Base-by-base conservation (phyloP, 2,329 filamentous ascomycete species). In the Ophiostoma sp. region DNA sequence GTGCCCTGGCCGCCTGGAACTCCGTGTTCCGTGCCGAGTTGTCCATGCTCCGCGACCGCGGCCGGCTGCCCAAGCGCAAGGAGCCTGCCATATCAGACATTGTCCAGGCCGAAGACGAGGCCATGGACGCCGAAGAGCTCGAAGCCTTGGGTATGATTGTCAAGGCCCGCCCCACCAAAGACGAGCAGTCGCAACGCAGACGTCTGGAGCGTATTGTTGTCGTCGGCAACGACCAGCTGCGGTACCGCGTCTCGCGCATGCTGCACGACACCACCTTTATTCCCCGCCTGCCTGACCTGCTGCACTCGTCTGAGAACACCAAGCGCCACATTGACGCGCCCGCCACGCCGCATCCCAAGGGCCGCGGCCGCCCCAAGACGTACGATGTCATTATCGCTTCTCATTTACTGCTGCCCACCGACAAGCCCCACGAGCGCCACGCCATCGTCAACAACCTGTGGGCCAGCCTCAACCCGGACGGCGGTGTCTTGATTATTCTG, bases 351-450 rank as follows among this genome's bases (percentile, higher is more conserved):
- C 86, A 87, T 22, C 69, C 69, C 25, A 4, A 69, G 8, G 39
- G 33, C 72, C 25, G 50, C 25, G 15, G 25, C 71, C 85, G 87
- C 2, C 88, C 92, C 74, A 98, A 98, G 82, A 88, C 89, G 59
- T 98, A 92, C 80, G 96, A 99, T 79, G 83, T 99, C 5, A 93
- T 99, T 77, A 91, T 99, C 76, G 95, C 94, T 0, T 93, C 94
- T 1, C 94, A 99, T 79, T 87, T 91, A 3, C 86, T 99, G 28
- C 91, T 97, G 82, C 88, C 90, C 0, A 82, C 96, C 3, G 89
- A 91, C 74, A 91, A 95, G 79, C 91, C 92, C 12, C 93, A 91
- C 78, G 85, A 92, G 78, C 91, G 95, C 63, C 95, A 93, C 79
- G 88, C 91, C 45, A 86, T 96, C 70, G 85, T 98, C 25, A 90